Evolutionary conservation across 768 basidiomycete genomes (phyloP), one percentile per base, ranked within the genome.

Genomic region (Leccinellum albellum): DNA sequence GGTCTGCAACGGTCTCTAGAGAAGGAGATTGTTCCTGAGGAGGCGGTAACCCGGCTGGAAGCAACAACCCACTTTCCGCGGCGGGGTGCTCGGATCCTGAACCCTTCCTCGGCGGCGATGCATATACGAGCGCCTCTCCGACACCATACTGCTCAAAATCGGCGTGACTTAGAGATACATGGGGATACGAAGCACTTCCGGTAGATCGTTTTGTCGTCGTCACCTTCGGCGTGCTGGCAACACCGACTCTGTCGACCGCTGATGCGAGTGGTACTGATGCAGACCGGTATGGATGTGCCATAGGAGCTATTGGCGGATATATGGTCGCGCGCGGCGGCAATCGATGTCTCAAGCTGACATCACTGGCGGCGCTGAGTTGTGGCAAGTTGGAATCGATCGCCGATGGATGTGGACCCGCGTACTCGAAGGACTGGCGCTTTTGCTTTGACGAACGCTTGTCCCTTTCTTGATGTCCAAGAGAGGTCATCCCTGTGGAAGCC

Each of bases 51-150:
- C 55, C 45, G 21, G 28, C 23, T 35, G 28, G 23, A 33, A 26
- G 47, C 20, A 26, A 44, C 2, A 44, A 15, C 24, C 13, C 24
- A 17, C 3, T 24, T 47, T 55, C 47, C 31, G 26, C 4, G 26
- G 29, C 32, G 6, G 15, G 28, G 20, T 13, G 42, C 7, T 51
- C 37, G 46, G 23, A 9, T 9, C 33, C 44, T 4, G 26, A 1
- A 12, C 17, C 21, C 9, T 28, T 44, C 3, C 23, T 28, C 26
- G 59, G 14, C 12, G 20, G 50, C 4, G 60, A 73, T 56, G 79
- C 73, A 62, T 80, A 79, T 3, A 78, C 79, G 33, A 91, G 75
- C 17, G 83, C 82, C 58, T 88, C 86, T 9, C 82, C 86, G 8
- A 89, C 78, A 12, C 82, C 85, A 40, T 84, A 80, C 24, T 72